These are phyloP conservation scores for Byssothecium circinans DNA, from an alignment of 2,329 filamentous ascomycete species.

Conservation along the genomic window DNA sequence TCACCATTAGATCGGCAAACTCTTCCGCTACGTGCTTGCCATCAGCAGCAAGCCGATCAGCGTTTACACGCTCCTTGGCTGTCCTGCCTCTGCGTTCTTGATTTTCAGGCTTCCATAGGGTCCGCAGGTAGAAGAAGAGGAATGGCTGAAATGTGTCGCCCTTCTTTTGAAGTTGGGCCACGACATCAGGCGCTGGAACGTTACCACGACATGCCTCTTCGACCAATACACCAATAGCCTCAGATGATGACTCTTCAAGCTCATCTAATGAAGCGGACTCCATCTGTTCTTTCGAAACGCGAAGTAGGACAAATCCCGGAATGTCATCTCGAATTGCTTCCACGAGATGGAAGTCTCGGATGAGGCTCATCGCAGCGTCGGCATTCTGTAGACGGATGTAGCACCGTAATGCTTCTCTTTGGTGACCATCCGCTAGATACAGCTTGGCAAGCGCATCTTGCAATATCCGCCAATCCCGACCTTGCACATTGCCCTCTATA, in stretches of 20 bases:
- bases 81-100: conserved; percentile 47
- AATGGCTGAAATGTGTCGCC: conserved; percentile 66
- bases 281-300: conserved; percentile 73
- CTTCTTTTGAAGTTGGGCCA: conserved; percentile 72
- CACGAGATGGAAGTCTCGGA: conserved; percentile 85
- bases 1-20: conserved; percentile 83
- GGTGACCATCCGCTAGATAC: conserved; percentile 77
- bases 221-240: conserved; percentile 83
- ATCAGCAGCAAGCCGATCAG: conserved; percentile 54
- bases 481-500: conserved; percentile 70
- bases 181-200: conserved; percentile 74
- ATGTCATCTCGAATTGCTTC: conserved; percentile 90
- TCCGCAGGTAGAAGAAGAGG: conserved; percentile 87
- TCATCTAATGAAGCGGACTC: conserved; percentile 67
- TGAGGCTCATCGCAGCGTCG: conserved; percentile 82
- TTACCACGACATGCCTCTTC: conserved; percentile 90
- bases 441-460: conserved; percentile 82
- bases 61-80: conserved; percentile 43
- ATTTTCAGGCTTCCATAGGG: conserved; percentile 78
- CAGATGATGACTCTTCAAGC: conserved; percentile 75
- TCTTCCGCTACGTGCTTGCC: conserved; percentile 74
- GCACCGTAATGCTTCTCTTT: conserved; percentile 81
- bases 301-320: conserved; percentile 80
- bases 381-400: conserved; percentile 92
- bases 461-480: conserved; percentile 86